phyloP scores from a whole-genome alignment of 1,284 basidiomycete species.

The Irpex sp. region DNA sequence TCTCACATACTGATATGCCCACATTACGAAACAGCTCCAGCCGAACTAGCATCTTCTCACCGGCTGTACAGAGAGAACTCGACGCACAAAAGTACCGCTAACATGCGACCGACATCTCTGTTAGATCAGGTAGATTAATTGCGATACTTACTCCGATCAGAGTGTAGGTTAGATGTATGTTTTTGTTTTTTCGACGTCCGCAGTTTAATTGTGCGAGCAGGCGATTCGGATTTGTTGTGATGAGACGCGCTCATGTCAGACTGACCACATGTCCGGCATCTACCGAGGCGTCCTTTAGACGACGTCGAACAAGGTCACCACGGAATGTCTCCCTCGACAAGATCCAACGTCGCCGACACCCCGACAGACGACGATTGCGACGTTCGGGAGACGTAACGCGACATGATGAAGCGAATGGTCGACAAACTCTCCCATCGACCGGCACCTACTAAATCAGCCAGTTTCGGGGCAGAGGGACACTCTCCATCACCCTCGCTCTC shows the following conservation, averaged over 20 bases:
- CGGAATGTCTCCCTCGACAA: not conserved
- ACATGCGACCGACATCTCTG: no score
- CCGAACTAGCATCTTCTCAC: no score
- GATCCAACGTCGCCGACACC: not conserved
- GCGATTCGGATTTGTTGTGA: not conserved
- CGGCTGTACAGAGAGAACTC: no score
- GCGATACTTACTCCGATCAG: not conserved
- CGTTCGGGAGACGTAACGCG: not conserved
- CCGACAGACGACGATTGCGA: not conserved
- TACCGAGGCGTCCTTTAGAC: not conserved
- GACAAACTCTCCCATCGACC: slow-evolving; percentile 35
- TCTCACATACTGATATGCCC: no score
- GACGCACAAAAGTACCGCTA: not conserved
- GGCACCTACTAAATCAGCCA: slow-evolving; percentile 3
- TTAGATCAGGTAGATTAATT: not conserved
- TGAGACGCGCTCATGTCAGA: not conserved
- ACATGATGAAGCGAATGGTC: slow-evolving; percentile 42
- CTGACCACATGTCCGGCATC: not conserved
- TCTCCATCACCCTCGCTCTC: slow-evolving; percentile 18
- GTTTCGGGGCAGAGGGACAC: slow-evolving; percentile 15
- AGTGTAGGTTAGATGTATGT: not conserved
- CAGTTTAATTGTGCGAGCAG: not conserved
- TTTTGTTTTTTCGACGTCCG: not conserved
- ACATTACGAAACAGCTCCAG: no score
- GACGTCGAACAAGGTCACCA: not conserved